phyloP scores from a whole-genome alignment of 257 asterid genomes.

The Penstemon newberryi region DNA sequence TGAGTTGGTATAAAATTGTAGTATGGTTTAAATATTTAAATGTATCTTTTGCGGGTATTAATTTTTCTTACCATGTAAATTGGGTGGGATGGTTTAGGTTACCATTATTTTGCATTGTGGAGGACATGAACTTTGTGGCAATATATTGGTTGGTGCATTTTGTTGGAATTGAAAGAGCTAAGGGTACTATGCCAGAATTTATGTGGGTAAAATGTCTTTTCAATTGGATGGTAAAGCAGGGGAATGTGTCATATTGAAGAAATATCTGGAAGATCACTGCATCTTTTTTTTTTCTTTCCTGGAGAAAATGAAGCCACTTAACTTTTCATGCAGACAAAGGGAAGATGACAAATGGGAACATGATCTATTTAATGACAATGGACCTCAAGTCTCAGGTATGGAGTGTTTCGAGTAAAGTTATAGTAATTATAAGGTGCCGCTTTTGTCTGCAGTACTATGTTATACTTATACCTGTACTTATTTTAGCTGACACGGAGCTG shows the following conservation, averaged over 20 bases:
- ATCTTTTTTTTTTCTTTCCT: slow-evolving; percentile 24
- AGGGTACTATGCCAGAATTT: slow-evolving; percentile 17
- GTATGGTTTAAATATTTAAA: background rate
- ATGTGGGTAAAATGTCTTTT: slow-evolving; percentile 27
- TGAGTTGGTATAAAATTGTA: too few species aligned
- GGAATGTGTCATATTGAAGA: slow-evolving; percentile 23
- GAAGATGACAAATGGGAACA: slow-evolving; percentile 92
- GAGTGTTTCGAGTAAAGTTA: slow-evolving; percentile 10
- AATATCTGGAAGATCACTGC: slow-evolving; percentile 28
- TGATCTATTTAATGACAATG: slow-evolving; percentile 60
- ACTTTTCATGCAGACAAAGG: slow-evolving; percentile 63
- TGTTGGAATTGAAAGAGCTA: slow-evolving; percentile 16
- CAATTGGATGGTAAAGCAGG: slow-evolving; percentile 37
- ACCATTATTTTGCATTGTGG: background rate
- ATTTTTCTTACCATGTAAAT: slow-evolving; percentile 3
- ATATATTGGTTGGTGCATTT: slow-evolving; percentile 20
- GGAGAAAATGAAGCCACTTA: slow-evolving; percentile 23
- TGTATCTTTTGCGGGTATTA: background rate
- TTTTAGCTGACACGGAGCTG: slow-evolving; percentile 3
- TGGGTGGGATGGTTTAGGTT: background rate
- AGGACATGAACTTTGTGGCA: background rate
- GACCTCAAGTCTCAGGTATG: slow-evolving; percentile 57
- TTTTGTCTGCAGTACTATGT: slow-evolving; percentile 26
- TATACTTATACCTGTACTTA: slow-evolving; percentile 15
- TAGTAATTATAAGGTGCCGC: slow-evolving; percentile 1